Evolutionary conservation across 2,329 filamentous ascomycete genomes (phyloP), one percentile per base, ranked within the genome.

Genomic region (Penicillium paneum): DNA sequence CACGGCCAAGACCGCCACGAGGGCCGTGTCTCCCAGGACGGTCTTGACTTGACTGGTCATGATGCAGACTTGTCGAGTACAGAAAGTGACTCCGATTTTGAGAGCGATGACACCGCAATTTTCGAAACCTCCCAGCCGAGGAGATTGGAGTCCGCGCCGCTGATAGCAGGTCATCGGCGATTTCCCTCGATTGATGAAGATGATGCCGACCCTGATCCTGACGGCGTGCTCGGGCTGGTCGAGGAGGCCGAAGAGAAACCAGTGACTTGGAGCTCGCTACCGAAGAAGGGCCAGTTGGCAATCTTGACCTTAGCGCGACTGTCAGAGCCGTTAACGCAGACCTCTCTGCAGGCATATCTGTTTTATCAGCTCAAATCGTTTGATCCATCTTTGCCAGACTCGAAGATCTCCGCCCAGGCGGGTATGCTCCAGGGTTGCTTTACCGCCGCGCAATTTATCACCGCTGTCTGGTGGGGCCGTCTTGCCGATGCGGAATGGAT

Each of bases 301-400:
- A 86, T 96, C 54, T 79, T 96, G 46, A 91, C 88, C 0, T 75
- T 95, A 41, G 87, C 90, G 8, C 84, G 91, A 28, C 77, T 96
- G 21, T 90, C 88, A 11, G 91, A 96, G 68, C 91, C 91, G 3
- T 76, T 96, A 34, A 88, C 90, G 0, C 89, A 94, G 67, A 91
- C 89, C 0, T 90, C 86, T 12, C 72, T 91, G 8, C 82, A 88
- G 72, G 83, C 88, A 1, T 95, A 95, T 72, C 85, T 95, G 78
- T 95, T 90, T 74, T 95, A 93, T 72, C 90, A 94, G 71, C 82
- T 96, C n/a, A 85, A 84, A 63, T 93, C 87, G 55, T 93, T 96
- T 64, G 80, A 89, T 24, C 78, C 79, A 3, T 78, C 73, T 21
- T 70, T 81, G 19, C 74, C 81, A 2, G 81, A 86, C 50, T 80